These are phyloP conservation scores for Blastocystis sp. DNA, from an alignment of 352 stramenopile species.

Conservation along the genomic window DNA sequence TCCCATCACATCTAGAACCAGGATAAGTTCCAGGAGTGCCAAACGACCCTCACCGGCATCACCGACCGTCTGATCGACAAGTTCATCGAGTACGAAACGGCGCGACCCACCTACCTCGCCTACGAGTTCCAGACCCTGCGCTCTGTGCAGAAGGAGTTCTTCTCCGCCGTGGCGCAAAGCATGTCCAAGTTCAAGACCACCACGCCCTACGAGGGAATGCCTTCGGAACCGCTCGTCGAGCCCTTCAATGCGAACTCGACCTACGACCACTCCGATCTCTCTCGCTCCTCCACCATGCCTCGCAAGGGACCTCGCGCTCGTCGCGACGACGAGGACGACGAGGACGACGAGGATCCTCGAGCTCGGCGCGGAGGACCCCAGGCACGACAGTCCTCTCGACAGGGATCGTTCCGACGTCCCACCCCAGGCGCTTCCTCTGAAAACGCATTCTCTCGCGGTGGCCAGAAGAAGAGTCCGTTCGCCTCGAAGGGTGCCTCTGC, in stretches of 20 bases:
- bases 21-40: conserved; percentile 56
- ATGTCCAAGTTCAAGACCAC: conserved; percentile 59
- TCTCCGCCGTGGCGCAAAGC: neutral
- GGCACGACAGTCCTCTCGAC: neutral
- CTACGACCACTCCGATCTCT: neutral
- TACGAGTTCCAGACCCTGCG: conserved; percentile 58
- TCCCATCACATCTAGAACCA: conserved; percentile 28
- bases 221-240: neutral
- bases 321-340: conserved; percentile 13
- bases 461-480: conserved; percentile 24
- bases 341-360: neutral
- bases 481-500: neutral
- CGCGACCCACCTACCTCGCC: conserved; percentile 43
- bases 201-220: neutral
- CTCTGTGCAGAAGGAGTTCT: conserved; percentile 61
- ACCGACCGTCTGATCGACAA: conserved; percentile 56
- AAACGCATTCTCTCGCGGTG: neutral
- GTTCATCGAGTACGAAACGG: conserved; percentile 57
- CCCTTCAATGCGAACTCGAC: neutral
- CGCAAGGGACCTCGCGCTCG: neutral
- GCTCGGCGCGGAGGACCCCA: neutral
- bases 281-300: neutral
- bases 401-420: conserved; percentile 22
- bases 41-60: conserved; percentile 26
- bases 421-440: neutral